phyloP scores from a whole-genome alignment of 1,284 basidiomycete genomes.

The Cryptococcus maquisensis region DNA sequence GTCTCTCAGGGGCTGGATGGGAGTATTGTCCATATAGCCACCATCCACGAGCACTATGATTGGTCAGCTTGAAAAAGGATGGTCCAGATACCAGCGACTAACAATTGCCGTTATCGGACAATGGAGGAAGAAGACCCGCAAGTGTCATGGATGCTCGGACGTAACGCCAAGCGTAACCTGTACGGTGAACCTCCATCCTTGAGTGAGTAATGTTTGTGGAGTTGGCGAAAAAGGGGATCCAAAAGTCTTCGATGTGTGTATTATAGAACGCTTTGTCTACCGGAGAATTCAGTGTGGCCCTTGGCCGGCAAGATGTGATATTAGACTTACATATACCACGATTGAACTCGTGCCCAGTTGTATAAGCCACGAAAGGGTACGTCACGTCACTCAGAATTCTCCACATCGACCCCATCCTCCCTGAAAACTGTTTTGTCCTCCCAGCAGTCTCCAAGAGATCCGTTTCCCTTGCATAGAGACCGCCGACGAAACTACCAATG shows the following conservation, averaged over 20 bases:
- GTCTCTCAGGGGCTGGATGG: slow-evolving; percentile 83
- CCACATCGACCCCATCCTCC: slow-evolving; percentile 90
- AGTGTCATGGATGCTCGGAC: slow-evolving; percentile 95
- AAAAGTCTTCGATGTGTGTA: slow-evolving; percentile 96
- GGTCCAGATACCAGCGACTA: slow-evolving; percentile 30
- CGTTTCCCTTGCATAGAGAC: slow-evolving; percentile 89
- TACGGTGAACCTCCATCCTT: slow-evolving; percentile 94
- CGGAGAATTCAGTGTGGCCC: slow-evolving; percentile 1
- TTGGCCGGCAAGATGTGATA: slow-evolving; percentile 55
- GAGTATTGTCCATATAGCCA: slow-evolving; percentile 90
- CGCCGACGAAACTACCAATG: slow-evolving; percentile 95
- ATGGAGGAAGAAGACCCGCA: slow-evolving; percentile 87
- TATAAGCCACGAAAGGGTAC: slow-evolving; percentile 95
- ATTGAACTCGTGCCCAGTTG: slow-evolving; percentile 88
- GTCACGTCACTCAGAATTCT: slow-evolving; percentile 91
- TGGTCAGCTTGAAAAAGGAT: slow-evolving; percentile 10
- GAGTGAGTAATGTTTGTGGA: slow-evolving; percentile 98
- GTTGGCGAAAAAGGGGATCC: slow-evolving; percentile 98
- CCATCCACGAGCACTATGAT: slow-evolving; percentile 75
- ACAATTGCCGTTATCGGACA: slow-evolving; percentile 87
- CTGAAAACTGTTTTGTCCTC: slow-evolving; percentile 66
- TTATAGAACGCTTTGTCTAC: slow-evolving; percentile 67
- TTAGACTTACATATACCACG: slow-evolving; percentile 53
- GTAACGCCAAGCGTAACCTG: slow-evolving; percentile 79
- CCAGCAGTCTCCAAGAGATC: slow-evolving; percentile 82